A percentile compares a stretch with the other conserved stretches of the same genome.
These are phyloP conservation scores for Nakazawaea ernobii DNA, from an alignment of 805 yeast genomes.

Conservation along the genomic window DNA sequence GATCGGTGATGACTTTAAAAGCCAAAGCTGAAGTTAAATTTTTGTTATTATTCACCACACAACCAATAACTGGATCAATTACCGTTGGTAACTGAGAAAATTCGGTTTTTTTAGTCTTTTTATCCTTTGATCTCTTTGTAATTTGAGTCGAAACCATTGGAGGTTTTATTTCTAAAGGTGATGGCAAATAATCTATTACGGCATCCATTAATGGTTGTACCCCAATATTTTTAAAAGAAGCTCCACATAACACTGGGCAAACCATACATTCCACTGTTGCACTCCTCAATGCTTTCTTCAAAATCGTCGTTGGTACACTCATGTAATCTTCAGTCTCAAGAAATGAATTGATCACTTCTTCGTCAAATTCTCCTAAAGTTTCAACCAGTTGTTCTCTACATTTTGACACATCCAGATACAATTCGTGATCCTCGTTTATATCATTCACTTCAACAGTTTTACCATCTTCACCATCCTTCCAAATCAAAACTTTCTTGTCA, in stretches of 20 bases:
- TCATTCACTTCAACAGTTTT: slow-evolving; percentile 43
- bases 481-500: slow-evolving; percentile 50
- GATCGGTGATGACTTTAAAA: slow-evolving; percentile 86
- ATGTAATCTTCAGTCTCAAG: slow-evolving; percentile 71
- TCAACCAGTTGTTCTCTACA: slow-evolving; percentile 78
- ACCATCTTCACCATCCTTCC: slow-evolving; percentile 45
- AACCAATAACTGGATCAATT: slow-evolving; percentile 38
- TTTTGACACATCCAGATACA: slow-evolving; percentile 42
- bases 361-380: slow-evolving; percentile 79
- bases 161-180: slow-evolving; percentile 58
- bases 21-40: slow-evolving; percentile 74
- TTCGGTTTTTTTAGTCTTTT: slow-evolving; percentile 13
- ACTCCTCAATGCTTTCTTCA: slow-evolving; percentile 56
- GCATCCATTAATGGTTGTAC: slow-evolving; percentile 93
- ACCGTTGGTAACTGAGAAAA: slow-evolving; percentile 24
- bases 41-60: slow-evolving; percentile 49
- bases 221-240: slow-evolving; percentile 88
- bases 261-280: slow-evolving; percentile 55
- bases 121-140: slow-evolving; percentile 17
- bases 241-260: slow-evolving; percentile 86
- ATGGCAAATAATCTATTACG: slow-evolving; percentile 69
- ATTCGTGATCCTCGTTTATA: slow-evolving; percentile 25
- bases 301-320: slow-evolving; percentile 47
- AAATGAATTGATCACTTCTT: slow-evolving; percentile 67
- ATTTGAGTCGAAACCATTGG: slow-evolving; percentile 44